Base-by-base conservation (phyloP, 2,329 filamentous ascomycete genomes). In the Aspergillus terreus region DNA sequence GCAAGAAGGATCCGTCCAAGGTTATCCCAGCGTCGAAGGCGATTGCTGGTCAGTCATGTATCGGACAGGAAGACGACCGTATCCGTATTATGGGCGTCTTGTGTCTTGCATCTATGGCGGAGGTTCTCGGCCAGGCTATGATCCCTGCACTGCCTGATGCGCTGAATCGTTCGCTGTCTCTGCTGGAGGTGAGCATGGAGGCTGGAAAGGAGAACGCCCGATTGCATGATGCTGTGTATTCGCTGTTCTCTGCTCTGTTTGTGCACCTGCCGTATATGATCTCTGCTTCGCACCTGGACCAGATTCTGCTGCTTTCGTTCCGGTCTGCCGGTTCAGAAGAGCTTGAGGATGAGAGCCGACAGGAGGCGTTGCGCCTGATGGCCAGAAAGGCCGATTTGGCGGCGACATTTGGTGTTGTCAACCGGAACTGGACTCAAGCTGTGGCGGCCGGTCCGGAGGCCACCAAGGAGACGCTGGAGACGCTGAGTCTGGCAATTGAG, bases 221-320 rank as follows among this genome's bases (percentile, higher is more conserved):
- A 58, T 75, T 96, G 27, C 90, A 95, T 67, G 89, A 92, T 61
- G 90, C 92, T 3, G 83, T 85, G 7, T 96, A 88, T 70, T 82
- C 88, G 0, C 84, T 97, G 52, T 78, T 96, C 55, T 86, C 85
- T 44, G 82, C 90, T 6, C 77, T 96, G 42, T 82, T 92, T 11
- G 86, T 94, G 59, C 84, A 94, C 61, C 76, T 97, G 23, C 90
- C 92, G 1, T 96, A 89, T 72, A 95, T 97, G 84, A 78, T 97
- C 54, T 90, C 90, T 10, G 83, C 82, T 1, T 78, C 81, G 4
- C 86, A 92, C 60, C 72, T 97, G 10, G 84, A 88, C 56, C 82
- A 81, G 45, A 80, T 95, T 44, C 73, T 97, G 23, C 74, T 78
- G 12, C 79, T 89, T 10, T 92, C 90, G 4, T 88, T 87, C 66